These are phyloP conservation scores for Stephania cephalantha DNA, from an alignment of 164 flowering plant genomes.

Conservation along the genomic window DNA sequence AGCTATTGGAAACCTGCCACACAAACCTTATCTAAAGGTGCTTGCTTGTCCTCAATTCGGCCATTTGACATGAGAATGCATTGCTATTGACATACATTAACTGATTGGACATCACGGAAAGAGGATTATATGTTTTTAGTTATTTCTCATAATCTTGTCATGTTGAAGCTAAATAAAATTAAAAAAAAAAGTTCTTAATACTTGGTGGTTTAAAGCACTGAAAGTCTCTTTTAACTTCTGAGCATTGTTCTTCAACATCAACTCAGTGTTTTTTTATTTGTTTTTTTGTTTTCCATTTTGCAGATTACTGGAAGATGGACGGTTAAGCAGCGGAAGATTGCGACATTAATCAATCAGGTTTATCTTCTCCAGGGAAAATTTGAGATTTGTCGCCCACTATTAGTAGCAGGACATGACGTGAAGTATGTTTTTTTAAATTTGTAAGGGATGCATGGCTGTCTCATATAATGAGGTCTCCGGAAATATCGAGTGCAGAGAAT, in stretches of 20 bases:
- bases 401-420: slow-evolving; percentile 40
- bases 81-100: not conserved
- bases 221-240: not conserved
- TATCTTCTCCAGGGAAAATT: slow-evolving; percentile 39
- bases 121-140: not conserved
- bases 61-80: not conserved
- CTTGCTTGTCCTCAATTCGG: not conserved
- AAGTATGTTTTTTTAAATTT: slow-evolving; percentile 49
- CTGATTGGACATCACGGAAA: not conserved
- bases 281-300: not conserved
- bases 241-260: not conserved
- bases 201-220: not conserved
- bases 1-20: not conserved
- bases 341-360: slow-evolving; percentile 33
- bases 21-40: not conserved
- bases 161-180: not conserved
- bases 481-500: slow-evolving; percentile 14
- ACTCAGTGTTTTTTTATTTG: not conserved
- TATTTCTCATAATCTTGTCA: not conserved
- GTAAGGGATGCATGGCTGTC: slow-evolving; percentile 71
- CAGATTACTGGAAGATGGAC: slow-evolving; percentile 46
- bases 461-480: slow-evolving; percentile 32
- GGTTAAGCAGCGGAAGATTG: slow-evolving; percentile 37
- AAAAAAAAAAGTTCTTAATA: not conserved
- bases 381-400: slow-evolving; percentile 21